phyloP scores from a whole-genome alignment of 2,329 filamentous ascomycete species.

The Hypoxylon sp. region DNA sequence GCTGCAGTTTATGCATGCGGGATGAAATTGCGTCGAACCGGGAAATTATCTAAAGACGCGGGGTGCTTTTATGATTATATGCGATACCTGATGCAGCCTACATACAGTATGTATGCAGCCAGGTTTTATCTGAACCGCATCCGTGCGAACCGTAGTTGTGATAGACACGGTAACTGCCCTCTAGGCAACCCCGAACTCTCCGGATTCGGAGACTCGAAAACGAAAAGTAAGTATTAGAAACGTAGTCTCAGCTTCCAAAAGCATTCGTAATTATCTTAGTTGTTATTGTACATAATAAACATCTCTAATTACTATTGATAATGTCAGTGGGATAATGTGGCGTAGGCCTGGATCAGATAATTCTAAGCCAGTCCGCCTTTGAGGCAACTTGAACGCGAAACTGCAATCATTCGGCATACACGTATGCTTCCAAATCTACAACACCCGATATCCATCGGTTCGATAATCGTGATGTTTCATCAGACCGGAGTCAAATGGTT shows the following conservation, averaged over 20 bases:
- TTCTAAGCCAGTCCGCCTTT: constrained; percentile 6
- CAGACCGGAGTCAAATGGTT: constrained; percentile 11
- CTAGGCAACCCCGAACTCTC: constrained; percentile 14
- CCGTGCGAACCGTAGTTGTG: constrained; percentile 30
- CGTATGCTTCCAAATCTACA: constrained; percentile 13
- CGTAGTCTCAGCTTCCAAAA: not conserved
- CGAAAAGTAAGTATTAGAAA: not conserved
- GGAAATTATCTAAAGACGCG: constrained; percentile 36
- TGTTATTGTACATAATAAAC: not conserved
- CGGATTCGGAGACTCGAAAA: constrained; percentile 30
- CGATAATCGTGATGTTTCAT: constrained; percentile 25
- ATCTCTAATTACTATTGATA: not conserved
- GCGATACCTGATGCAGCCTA: not conserved
- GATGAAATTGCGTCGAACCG: constrained; percentile 33
- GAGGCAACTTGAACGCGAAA: constrained; percentile 9
- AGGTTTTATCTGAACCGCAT: constrained; percentile 16
- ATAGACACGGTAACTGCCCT: constrained; percentile 18
- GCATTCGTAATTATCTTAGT: not conserved
- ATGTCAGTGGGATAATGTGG: constrained; percentile 2
- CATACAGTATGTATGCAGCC: no score
- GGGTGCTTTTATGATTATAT: constrained; percentile 25
- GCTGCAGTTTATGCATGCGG: constrained; percentile 5
- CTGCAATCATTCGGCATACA: constrained; percentile 27
- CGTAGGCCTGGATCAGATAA: constrained; percentile 33
- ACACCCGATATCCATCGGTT: not conserved